Evolutionary conservation across 1,284 basidiomycete genomes (phyloP), one percentile per base, ranked within the genome.

Genomic region (Irpex sp.): DNA sequence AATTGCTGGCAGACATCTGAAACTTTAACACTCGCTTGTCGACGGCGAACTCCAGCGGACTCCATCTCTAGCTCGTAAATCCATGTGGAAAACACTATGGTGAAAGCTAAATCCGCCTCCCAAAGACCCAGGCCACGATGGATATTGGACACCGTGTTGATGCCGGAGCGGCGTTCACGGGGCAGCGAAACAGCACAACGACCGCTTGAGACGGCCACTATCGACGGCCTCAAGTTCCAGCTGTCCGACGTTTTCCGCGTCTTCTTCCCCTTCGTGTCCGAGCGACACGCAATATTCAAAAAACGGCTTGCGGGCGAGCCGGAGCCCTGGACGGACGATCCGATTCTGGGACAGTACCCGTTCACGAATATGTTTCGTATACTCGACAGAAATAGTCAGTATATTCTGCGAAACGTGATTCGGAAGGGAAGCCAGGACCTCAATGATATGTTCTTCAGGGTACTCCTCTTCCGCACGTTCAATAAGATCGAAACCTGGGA

Each of bases 291-390:
- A 0, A 72, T 77, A 3, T 72, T 72, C 58, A 66, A 71, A 50
- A 70, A 70, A 47, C 75, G 77, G 19, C 60, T 73, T 6, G 68
- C 70, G 5, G 76, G 76, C 36, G 62, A 71, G 36, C 69, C 71
- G 11, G 62, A 60, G 17, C 76, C 77, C 13, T 79, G 78, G 78
- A 79, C 77, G 1, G 60, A 71, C 3, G 80, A 81, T 66, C 61
- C 67, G 1, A 74, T 77, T 17, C 68, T 81, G 9, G 60, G 58
- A 1, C 65, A 68, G 0, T 74, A 76, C 59, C 72, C 74, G 8
- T 81, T 80, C 67, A 78, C 77, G 50, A 81, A 81, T 67, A 74
- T 80, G 56, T 81, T 75, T 62, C 75, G 80, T 43, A 72, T 78
- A 11, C 74, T 75, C 59, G 80, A 81, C 68, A 74, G 77, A 21